Evolutionary conservation across 2,329 filamentous ascomycete species (phyloP).

Genomic region (Pseudogymnoascus sp.): DNA sequence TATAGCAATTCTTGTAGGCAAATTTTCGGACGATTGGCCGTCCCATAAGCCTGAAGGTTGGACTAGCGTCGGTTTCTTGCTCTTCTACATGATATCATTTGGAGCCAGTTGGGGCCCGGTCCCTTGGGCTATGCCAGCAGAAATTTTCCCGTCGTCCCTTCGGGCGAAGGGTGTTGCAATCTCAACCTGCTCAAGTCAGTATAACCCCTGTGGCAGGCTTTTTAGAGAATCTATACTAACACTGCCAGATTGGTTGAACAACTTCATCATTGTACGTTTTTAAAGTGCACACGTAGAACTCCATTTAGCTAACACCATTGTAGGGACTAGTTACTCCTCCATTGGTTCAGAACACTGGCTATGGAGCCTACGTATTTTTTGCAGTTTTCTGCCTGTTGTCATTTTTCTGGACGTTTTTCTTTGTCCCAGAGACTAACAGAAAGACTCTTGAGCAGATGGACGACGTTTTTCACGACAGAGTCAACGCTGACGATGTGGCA

Average conservation of each 20-base stretch:
- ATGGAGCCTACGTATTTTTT: constrained; percentile 50
- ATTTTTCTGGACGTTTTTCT: constrained; percentile 42
- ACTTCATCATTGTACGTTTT: constrained; percentile 36
- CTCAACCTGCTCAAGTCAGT: constrained; percentile 44
- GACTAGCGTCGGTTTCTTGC: constrained; percentile 43
- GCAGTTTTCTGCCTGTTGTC: constrained; percentile 41
- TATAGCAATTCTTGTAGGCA: constrained; percentile 45
- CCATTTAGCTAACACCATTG: background rate
- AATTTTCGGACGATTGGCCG: constrained; percentile 42
- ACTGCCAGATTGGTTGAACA: constrained; percentile 43
- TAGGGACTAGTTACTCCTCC: constrained; percentile 52
- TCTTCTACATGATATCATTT: constrained; percentile 56
- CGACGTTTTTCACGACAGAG: constrained; percentile 22
- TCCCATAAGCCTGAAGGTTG: constrained; percentile 43
- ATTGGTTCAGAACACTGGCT: constrained; percentile 49
- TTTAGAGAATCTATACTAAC: background rate
- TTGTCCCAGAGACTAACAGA: constrained; percentile 49
- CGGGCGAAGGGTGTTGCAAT: constrained; percentile 59
- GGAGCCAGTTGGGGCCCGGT: constrained; percentile 25
- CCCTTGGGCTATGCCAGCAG: constrained; percentile 37
- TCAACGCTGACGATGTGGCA: background rate
- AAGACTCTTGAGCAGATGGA: constrained; percentile 48
- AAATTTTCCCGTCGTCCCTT: constrained; percentile 53
- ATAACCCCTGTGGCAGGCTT: background rate
- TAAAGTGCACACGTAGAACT: background rate